Percentiles rank a stretch among this genome's conserved stretches.
phyloP scores from a whole-genome alignment of 768 basidiomycete genomes.

The Cytidiella melzeri region DNA sequence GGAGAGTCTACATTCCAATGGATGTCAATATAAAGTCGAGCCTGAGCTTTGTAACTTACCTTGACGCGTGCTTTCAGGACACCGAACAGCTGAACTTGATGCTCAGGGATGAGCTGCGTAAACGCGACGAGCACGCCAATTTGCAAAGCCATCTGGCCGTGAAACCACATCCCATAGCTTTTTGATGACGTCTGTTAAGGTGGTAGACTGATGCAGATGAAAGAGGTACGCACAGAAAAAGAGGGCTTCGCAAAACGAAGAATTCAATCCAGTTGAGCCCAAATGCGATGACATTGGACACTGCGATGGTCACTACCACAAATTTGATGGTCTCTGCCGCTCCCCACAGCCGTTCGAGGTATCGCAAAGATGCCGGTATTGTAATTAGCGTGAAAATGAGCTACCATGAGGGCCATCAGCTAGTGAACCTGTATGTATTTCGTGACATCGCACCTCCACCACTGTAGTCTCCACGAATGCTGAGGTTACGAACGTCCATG shows the following conservation, averaged over 20 bases:
- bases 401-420: constrained; percentile 35
- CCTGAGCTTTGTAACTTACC: constrained; percentile 33
- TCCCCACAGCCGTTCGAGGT: constrained; percentile 95
- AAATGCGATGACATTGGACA: constrained; percentile 85
- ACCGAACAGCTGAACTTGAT: constrained; percentile 91
- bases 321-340: constrained; percentile 81
- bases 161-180: constrained; percentile 86
- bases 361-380: constrained; percentile 78
- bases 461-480: constrained; percentile 80
- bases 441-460: constrained; percentile 60
- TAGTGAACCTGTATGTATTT: not conserved
- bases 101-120: constrained; percentile 96
- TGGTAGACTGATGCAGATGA: constrained; percentile 1
- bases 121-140: constrained; percentile 90
- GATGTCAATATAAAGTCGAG: not conserved
- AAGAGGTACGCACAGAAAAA: constrained; percentile 65
- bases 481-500: constrained; percentile 92
- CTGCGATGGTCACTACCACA: constrained; percentile 67
- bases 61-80: constrained; percentile 84
- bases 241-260: constrained; percentile 58
- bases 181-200: too few species aligned
- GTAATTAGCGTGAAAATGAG: constrained; percentile 69
- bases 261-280: constrained; percentile 88
- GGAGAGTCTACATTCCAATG: constrained; percentile 53
- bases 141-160: constrained; percentile 90